Evolutionary conservation across 2,329 filamentous ascomycete species (phyloP), one percentile per base, ranked within the genome.

Genomic region (Claviceps purpurea): DNA sequence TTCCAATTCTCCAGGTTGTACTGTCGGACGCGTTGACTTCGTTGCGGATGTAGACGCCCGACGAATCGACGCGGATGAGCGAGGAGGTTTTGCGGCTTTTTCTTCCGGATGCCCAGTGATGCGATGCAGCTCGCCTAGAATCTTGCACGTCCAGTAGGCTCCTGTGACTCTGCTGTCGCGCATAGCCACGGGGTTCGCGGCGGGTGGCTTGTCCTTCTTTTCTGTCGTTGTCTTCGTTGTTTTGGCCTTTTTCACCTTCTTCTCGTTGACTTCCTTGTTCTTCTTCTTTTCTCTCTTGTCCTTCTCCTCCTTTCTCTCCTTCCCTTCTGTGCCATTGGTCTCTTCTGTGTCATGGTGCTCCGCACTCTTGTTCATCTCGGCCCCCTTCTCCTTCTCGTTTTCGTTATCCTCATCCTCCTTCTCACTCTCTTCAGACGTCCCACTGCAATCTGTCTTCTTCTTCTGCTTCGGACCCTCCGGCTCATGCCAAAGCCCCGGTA

Each of bases 401-500:
- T 65, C 30, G 10, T 67, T 56, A 65, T 69, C 58, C 34, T 52
- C 57, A 45, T 68, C 55, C 44, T 57, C 51, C 58, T 65, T 61
- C 14, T 60, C 55, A 30, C 51, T 57, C 5, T 60, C 61, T 46
- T 59, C 61, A 6, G 55, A 41, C 5, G 50, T 51, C 37, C 60
- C 60, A 22, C 55, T 55, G 5, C 59, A 61, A 34, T 68, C 68
- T 34, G 64, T 61, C 55, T 65, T 68, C 56, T 65, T 70, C 58
- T 65, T 68, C 16, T 57, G 59, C 58, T 72, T 74, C 47, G 68
- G 65, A 52, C 69, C 71, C 47, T 74, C 71, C 0, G 73, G 71
- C 0, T 74, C 73, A 52, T 78, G 66, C 80, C 81, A 85, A 4
- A 85, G 68, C 47, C 75, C 73, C 1, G 79, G 76, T 52, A 82